These are phyloP conservation scores for Berkeleyomyces rouxiae DNA, from an alignment of 2,329 filamentous ascomycete genomes.

Conservation along the genomic window DNA sequence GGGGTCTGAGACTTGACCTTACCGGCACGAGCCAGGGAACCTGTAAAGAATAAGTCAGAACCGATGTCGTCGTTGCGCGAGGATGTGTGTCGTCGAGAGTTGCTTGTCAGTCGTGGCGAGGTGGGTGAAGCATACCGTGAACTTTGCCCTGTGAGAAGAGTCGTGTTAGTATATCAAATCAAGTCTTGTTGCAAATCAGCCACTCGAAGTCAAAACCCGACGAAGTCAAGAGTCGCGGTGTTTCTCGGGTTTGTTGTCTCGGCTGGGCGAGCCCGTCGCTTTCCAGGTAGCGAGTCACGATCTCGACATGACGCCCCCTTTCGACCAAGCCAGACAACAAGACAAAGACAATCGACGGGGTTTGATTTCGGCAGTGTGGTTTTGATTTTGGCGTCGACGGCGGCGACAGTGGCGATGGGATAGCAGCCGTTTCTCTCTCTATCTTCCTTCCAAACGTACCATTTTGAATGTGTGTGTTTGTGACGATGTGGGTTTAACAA, in stretches of 20 bases:
- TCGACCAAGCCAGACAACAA: neutral
- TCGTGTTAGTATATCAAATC: slow-evolving; percentile 5
- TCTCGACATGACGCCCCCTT: neutral
- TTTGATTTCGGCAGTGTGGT: neutral
- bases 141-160: slow-evolving; percentile 13
- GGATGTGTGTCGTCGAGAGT: neutral
- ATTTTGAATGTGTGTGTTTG: slow-evolving; percentile 11
- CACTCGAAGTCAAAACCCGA: too few relatives aligned
- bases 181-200: neutral
- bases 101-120: neutral
- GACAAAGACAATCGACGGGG: neutral
- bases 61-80: neutral
- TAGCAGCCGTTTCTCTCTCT: neutral
- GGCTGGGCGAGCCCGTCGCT: neutral
- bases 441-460: slow-evolving; percentile 3
- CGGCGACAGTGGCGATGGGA: neutral
- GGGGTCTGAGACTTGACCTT: slow-evolving; percentile 96
- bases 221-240: neutral
- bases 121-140: slow-evolving; percentile 13
- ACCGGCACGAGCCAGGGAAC: slow-evolving; percentile 60
- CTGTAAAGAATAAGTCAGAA: slow-evolving; percentile 8
- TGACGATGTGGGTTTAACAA: slow-evolving; percentile 12
- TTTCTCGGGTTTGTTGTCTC: neutral
- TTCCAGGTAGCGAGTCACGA: neutral
- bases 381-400: neutral